These are phyloP conservation scores for Apostasia shenzhenica DNA, from an alignment of 106 monocot genomes.

Conservation along the genomic window DNA sequence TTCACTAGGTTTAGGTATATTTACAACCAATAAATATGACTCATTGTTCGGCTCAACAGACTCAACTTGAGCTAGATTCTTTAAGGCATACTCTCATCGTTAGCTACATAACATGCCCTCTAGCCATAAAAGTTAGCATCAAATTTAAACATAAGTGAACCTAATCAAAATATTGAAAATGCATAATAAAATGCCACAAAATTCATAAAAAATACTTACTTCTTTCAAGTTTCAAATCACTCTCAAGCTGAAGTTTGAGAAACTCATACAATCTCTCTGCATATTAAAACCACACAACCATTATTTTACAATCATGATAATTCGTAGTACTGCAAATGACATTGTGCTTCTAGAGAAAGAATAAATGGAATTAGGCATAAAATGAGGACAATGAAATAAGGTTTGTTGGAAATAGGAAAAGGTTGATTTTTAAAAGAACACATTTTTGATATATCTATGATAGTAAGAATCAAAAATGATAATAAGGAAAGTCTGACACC, in stretches of 20 bases:
- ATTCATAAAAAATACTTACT: slow-evolving; percentile 30
- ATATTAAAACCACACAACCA: slow-evolving; percentile 10
- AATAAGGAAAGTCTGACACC: no score
- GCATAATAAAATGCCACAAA: neutral
- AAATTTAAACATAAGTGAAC: no score
- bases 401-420: neutral
- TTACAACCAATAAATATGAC: no score
- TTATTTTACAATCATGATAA: neutral
- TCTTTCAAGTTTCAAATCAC: slow-evolving; percentile 71
- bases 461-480: neutral
- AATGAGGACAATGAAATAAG: neutral
- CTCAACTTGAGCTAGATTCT: no score
- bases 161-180: neutral
- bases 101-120: no score
- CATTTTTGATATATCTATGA: neutral
- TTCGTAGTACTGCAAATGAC: neutral
- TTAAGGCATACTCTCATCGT: no score
- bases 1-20: no score
- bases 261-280: slow-evolving; percentile 82
- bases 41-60: no score
- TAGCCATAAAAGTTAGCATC: no score
- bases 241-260: slow-evolving; percentile 83
- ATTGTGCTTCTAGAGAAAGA: neutral
- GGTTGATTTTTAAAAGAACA: neutral
- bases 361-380: neutral